These are phyloP conservation scores for Colletotrichum simmondsii DNA, from an alignment of 2,329 filamentous ascomycete species.

Conservation along the genomic window DNA sequence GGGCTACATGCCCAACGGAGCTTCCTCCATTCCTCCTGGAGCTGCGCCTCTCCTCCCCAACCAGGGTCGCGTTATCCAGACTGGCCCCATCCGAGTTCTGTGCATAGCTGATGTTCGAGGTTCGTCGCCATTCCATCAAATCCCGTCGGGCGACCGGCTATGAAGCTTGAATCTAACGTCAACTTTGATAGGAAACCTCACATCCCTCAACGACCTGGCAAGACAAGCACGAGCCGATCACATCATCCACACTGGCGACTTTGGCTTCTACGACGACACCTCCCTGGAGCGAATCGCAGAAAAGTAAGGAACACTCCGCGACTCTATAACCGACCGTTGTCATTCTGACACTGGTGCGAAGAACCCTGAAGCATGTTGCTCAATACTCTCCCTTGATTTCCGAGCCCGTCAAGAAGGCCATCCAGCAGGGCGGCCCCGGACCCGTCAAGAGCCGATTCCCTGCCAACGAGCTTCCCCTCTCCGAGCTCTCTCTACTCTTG, in stretches of 20 bases:
- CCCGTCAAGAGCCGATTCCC: slow-evolving; percentile 89
- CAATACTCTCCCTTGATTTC: slow-evolving; percentile 96
- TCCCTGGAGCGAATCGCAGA: slow-evolving; percentile 97
- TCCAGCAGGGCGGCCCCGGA: slow-evolving; percentile 73
- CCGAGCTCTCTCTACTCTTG: slow-evolving; percentile 89
- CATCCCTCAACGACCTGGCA: slow-evolving; percentile 95
- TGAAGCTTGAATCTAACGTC: slow-evolving; percentile 6
- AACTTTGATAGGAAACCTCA: slow-evolving; percentile 80
- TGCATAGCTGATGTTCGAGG: slow-evolving; percentile 80
- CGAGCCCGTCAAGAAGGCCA: slow-evolving; percentile 78
- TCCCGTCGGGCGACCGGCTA: neutral
- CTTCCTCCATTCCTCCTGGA: slow-evolving; percentile 64
- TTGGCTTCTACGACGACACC: slow-evolving; percentile 97
- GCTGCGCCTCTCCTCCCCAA: slow-evolving; percentile 74
- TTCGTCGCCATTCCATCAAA: slow-evolving; percentile 47
- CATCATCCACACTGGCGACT: slow-evolving; percentile 98
- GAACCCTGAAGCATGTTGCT: slow-evolving; percentile 96
- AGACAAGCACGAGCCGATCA: slow-evolving; percentile 95
- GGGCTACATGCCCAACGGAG: slow-evolving; percentile 74
- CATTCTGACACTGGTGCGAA: slow-evolving; percentile 50
- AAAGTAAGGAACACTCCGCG: slow-evolving; percentile 73
- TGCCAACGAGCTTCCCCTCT: slow-evolving; percentile 86
- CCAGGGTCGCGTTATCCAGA: slow-evolving; percentile 74
- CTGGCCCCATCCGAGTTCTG: slow-evolving; percentile 73
- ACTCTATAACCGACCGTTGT: slow-evolving; percentile 15